Conservation (phyloP, 2,329 filamentous ascomycete species). For the Fusarium sp. region DNA sequence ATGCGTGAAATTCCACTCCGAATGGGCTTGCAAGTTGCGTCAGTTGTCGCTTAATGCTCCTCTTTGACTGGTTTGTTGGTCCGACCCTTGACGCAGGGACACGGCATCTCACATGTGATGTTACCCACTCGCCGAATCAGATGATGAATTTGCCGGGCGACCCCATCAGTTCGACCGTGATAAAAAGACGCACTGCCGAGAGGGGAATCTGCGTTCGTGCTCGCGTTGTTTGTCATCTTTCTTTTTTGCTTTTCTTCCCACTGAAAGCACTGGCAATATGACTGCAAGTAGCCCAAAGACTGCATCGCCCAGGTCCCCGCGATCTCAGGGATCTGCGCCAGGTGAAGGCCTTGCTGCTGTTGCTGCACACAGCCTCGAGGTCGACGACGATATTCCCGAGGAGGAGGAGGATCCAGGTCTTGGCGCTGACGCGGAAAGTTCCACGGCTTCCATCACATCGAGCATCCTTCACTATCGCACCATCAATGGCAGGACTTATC, state of each 20-base stretch:
- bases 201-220: neutral
- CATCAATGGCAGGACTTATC: constrained; percentile 22
- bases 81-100: neutral
- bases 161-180: neutral
- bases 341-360: neutral
- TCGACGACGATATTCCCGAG: constrained; percentile 10
- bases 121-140: constrained; percentile 7
- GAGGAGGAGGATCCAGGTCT: constrained; percentile 19
- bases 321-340: neutral
- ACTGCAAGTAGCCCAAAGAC: constrained; percentile 12
- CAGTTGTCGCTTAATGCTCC: neutral
- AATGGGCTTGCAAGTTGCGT: constrained; percentile 8
- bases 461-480: constrained; percentile 28
- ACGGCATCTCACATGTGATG: neutral
- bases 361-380: constrained; percentile 2
- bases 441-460: constrained; percentile 21
- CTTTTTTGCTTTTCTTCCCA: neutral
- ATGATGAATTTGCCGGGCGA: constrained; percentile 10
- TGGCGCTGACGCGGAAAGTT: constrained; percentile 14
- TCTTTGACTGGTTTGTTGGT: neutral
- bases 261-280: constrained; percentile 4
- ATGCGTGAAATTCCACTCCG: constrained; percentile 4
- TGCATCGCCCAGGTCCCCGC: constrained; percentile 1
- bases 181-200: constrained; percentile 3
- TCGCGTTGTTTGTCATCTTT: too few species aligned